phyloP scores from a whole-genome alignment of 495 filamentous ascomycete genomes.

The Aspergillus nanangensis region DNA sequence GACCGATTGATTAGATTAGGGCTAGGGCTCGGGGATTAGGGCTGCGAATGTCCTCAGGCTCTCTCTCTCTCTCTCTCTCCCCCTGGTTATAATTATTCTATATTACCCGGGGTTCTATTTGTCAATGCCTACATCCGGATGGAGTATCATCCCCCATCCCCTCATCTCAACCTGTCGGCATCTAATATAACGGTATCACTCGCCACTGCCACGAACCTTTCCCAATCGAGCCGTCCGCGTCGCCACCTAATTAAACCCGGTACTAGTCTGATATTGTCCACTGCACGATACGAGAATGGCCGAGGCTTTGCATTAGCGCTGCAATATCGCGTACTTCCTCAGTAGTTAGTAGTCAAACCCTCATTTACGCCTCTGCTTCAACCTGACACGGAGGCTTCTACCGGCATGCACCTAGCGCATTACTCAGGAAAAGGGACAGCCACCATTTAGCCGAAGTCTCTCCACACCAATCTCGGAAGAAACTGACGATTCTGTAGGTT shows the following conservation, averaged over 20 bases:
- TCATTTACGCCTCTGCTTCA: not conserved
- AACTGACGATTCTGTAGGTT: not conserved
- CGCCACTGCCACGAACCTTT: not conserved
- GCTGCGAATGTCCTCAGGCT: no score
- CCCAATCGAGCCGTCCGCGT: not conserved
- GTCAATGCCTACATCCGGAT: not conserved
- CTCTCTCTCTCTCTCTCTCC: no score
- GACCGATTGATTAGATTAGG: constrained; percentile 18
- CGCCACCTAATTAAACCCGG: not conserved
- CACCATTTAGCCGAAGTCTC: not conserved
- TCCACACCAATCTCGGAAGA: not conserved
- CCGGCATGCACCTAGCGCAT: not conserved
- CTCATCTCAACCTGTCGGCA: not conserved
- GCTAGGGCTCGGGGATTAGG: constrained; percentile 3
- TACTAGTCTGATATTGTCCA: no score
- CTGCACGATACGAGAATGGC: not conserved
- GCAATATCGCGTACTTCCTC: no score
- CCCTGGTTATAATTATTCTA: not conserved
- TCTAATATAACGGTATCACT: not conserved
- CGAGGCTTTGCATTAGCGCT: not conserved
- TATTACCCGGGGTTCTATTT: not conserved
- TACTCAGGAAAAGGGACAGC: not conserved
- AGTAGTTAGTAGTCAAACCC: not conserved
- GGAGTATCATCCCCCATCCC: not conserved
- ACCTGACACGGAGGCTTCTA: not conserved